Percentiles rank a stretch among this genome's conserved stretches.
These are phyloP conservation scores for Chiua virens DNA, from an alignment of 768 basidiomycete species.

Conservation along the genomic window DNA sequence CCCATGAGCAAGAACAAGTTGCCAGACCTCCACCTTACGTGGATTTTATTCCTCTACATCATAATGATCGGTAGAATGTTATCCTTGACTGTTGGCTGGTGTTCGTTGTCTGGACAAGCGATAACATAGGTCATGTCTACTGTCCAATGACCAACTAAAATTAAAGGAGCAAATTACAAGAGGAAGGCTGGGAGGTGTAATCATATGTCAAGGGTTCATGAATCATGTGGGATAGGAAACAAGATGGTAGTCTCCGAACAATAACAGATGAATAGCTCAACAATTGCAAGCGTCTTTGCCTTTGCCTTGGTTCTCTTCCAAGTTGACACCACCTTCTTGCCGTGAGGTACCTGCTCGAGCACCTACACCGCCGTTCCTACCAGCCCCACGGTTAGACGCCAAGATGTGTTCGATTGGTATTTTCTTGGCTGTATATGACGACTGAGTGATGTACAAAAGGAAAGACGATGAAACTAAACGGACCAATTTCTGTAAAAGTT, in stretches of 20 bases:
- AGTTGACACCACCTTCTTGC: slow-evolving; percentile 60
- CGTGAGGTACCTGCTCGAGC: slow-evolving; percentile 50
- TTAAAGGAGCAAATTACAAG: slow-evolving; percentile 32
- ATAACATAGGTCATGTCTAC: background rate
- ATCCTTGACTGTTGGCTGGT: background rate
- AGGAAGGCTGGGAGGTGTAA: slow-evolving; percentile 16
- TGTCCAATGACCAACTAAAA: slow-evolving; percentile 19
- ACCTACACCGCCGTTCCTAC: slow-evolving; percentile 58
- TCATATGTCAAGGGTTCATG: slow-evolving; percentile 23
- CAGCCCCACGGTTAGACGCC: slow-evolving; percentile 72
- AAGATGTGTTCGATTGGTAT: slow-evolving; percentile 93
- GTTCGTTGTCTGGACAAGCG: background rate
- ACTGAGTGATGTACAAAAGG: background rate
- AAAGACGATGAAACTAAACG: slow-evolving; percentile 19
- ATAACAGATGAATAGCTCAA: slow-evolving; percentile 39
- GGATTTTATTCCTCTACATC: slow-evolving; percentile 39
- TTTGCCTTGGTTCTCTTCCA: slow-evolving; percentile 66
- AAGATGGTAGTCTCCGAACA: slow-evolving; percentile 17
- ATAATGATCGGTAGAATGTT: slow-evolving; percentile 10
- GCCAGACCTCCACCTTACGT: slow-evolving; percentile 63
- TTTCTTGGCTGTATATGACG: slow-evolving; percentile 63
- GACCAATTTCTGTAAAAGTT: slow-evolving; percentile 98
- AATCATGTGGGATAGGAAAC: slow-evolving; percentile 17
- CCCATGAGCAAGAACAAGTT: slow-evolving; percentile 51
- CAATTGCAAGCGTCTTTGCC: slow-evolving; percentile 81